Evolutionary conservation across 306 rosid genomes (phyloP).

Genomic region (Leucaena leucocephala): DNA sequence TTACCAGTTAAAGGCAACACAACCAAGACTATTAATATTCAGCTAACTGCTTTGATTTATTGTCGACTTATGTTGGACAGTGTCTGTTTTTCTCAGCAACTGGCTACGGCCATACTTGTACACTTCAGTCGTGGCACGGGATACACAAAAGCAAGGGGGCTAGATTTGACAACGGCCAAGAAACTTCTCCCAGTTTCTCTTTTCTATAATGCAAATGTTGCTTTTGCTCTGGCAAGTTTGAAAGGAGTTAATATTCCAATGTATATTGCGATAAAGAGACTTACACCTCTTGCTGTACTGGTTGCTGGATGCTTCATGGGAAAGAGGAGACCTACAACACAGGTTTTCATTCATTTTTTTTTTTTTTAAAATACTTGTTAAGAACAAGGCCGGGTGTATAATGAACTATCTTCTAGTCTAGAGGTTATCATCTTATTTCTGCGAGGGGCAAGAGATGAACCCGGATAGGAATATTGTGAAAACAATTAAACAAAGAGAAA

Average conservation of each 20-base stretch:
- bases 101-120: slow-evolving; percentile 74
- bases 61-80: slow-evolving; percentile 6
- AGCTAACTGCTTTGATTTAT: slow-evolving; percentile 1
- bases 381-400: not conserved
- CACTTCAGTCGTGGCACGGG: slow-evolving; percentile 72
- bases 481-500: not conserved
- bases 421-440: not conserved
- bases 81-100: slow-evolving; percentile 59
- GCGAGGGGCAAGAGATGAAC: not conserved
- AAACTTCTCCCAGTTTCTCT: slow-evolving; percentile 76
- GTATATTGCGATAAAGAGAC: slow-evolving; percentile 98
- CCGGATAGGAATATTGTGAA: not conserved
- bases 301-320: slow-evolving; percentile 74
- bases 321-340: slow-evolving; percentile 73
- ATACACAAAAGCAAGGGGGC: slow-evolving; percentile 65
- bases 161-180: slow-evolving; percentile 72
- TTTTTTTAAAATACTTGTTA: not conserved
- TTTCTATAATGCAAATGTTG: slow-evolving; percentile 94
- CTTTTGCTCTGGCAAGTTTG: slow-evolving; percentile 95
- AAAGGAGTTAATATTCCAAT: slow-evolving; percentile 97
- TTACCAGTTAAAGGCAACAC: not conserved
- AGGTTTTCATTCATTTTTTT: slow-evolving; percentile 43
- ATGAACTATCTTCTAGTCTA: not conserved
- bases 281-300: slow-evolving; percentile 95
- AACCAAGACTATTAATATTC: not conserved